phyloP scores from a whole-genome alignment of 495 filamentous ascomycete genomes.

The Penicillium waksmanii region DNA sequence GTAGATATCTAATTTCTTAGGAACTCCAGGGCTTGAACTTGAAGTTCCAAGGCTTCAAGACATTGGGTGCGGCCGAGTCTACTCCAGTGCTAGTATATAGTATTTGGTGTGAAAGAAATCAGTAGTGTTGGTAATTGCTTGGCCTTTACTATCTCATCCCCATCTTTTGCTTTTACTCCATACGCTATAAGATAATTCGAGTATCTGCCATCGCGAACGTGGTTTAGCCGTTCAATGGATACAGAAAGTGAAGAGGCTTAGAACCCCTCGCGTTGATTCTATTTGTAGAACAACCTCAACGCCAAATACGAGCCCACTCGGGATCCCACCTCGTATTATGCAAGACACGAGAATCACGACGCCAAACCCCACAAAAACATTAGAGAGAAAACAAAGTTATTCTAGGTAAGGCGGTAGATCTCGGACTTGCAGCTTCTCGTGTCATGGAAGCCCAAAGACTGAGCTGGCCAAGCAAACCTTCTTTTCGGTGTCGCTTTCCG shows the following conservation, averaged over 20 bases:
- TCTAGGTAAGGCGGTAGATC: neutral
- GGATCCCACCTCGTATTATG: neutral
- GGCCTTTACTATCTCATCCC: too few relatives aligned
- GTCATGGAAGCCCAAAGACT: neutral
- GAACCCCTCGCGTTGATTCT: neutral
- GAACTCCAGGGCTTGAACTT: too few relatives aligned
- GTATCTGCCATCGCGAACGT: too few relatives aligned
- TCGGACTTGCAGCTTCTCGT: neutral
- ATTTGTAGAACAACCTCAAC: neutral
- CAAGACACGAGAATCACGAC: neutral
- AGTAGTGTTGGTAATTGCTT: too few relatives aligned
- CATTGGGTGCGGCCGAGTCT: too few relatives aligned
- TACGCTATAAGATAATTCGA: too few relatives aligned
- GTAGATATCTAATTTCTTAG: constrained; percentile 15
- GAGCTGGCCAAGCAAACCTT: neutral
- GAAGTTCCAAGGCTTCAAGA: too few relatives aligned
- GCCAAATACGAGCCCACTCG: neutral
- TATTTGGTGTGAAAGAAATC: too few relatives aligned
- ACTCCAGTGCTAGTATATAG: too few relatives aligned
- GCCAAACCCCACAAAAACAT: neutral
- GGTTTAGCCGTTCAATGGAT: too few relatives aligned
- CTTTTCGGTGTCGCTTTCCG: neutral
- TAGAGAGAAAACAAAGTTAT: neutral
- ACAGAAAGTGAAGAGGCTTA: too few relatives aligned
- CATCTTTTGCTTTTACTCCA: too few relatives aligned